Evolutionary conservation across 306 rosid species (phyloP).

Genomic region (Castanea sativa): DNA sequence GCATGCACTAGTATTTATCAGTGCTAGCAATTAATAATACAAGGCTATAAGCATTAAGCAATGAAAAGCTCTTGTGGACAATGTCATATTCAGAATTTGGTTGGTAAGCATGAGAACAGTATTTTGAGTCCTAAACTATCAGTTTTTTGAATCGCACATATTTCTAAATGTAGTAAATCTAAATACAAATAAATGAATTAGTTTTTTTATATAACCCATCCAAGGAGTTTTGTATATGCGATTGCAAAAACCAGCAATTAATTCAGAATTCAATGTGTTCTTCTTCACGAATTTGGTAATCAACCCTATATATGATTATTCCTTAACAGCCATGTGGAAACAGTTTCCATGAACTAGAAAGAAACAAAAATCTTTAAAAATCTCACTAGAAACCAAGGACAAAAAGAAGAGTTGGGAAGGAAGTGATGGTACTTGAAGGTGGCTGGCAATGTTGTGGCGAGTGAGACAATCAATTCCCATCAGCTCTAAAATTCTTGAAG

Average conservation of each 20-base stretch:
- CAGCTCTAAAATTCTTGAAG: slow-evolving; percentile 89
- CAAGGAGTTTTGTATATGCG: neutral
- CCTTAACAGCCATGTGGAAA: neutral
- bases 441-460: slow-evolving; percentile 98
- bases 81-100: neutral
- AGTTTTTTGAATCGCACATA: no score
- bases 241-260: neutral
- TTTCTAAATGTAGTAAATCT: no score
- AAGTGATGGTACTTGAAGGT: slow-evolving; percentile 65
- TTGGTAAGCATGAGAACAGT: neutral
- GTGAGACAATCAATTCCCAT: slow-evolving; percentile 96
- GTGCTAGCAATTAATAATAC: neutral
- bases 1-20: neutral
- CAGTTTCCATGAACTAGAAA: neutral
- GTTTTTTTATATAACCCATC: neutral
- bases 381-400: neutral
- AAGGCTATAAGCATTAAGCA: no score
- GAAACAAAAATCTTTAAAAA: neutral
- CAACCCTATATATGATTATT: neutral
- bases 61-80: neutral
- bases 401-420: neutral
- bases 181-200: no score
- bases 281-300: neutral
- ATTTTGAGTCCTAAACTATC: no score
- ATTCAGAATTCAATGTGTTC: neutral